A percentile compares a stretch with the other conserved stretches of the same genome.
Evolutionary conservation across 2,329 filamentous ascomycete genomes (phyloP).

Genomic region (Microdochium nivale): DNA sequence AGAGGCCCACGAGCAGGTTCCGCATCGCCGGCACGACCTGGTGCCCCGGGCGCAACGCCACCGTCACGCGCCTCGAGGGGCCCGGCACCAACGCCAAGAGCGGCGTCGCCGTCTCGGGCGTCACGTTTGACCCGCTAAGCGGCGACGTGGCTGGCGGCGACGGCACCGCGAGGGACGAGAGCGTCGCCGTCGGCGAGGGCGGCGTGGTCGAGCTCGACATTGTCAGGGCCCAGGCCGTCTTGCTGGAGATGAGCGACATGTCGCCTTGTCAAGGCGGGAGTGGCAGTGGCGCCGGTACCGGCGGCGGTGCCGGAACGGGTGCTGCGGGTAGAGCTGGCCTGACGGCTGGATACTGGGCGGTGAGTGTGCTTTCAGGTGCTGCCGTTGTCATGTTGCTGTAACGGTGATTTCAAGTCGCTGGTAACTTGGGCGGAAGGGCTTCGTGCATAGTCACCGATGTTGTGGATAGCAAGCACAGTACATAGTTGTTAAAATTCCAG

Average conservation of each 20-base stretch:
- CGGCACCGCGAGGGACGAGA: slow-evolving; percentile 13
- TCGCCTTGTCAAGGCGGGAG: neutral
- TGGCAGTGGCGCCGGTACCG: neutral
- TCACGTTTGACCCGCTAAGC: slow-evolving; percentile 16
- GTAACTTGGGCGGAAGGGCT: no score
- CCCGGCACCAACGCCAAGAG: slow-evolving; percentile 27
- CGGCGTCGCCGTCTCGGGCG: slow-evolving; percentile 19
- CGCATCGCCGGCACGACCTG: slow-evolving; percentile 18
- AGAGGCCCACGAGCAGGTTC: slow-evolving; percentile 14
- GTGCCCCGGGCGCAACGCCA: slow-evolving; percentile 12
- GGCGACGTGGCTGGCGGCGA: slow-evolving; percentile 11
- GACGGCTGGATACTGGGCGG: neutral
- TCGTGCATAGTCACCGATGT: no score
- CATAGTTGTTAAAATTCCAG: no score
- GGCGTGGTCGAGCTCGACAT: slow-evolving; percentile 16
- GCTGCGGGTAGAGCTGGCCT: neutral
- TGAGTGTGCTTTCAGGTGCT: neutral
- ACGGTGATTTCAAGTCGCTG: no score
- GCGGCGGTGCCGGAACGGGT: neutral
- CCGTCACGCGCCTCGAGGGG: slow-evolving; percentile 16
- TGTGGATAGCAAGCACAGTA: no score
- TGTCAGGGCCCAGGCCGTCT: slow-evolving; percentile 19
- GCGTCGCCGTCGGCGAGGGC: slow-evolving; percentile 13
- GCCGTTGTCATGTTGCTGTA: neutral
- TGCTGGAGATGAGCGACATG: slow-evolving; percentile 15